Evolutionary conservation across 495 filamentous ascomycete species (phyloP), one percentile per base, ranked within the genome.

Genomic region (Bathelium albidoporum): DNA sequence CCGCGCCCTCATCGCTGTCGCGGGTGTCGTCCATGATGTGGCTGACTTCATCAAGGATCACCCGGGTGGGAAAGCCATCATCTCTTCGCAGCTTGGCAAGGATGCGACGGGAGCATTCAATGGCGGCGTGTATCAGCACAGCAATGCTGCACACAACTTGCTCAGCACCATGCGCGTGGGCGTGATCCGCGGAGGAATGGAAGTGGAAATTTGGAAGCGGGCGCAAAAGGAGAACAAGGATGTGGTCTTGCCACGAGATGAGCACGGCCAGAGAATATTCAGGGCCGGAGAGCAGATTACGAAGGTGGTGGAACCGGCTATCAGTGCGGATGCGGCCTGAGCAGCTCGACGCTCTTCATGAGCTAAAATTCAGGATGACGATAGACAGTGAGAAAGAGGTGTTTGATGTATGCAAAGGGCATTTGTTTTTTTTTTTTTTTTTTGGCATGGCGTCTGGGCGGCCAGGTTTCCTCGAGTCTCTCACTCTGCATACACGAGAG

Each of bases 101-200:
- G 94, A 98, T 70, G 94, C 94, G 61, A 97, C 94, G 14, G 91
- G 92, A 71, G 95, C 96, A 81, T 98, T 98, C 86, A 98, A 98
- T 81, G 94, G 94, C 66, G 94, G 94, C 78, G 88, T 98, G 64
- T 98, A 98, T 81, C 88, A 90, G 74, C 94, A 98, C 82, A 92
- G 88, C 70, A 98, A 98, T 78, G 94, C 89, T 61, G 94, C 94
- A 59, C 94, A 98, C 84, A 98, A 98, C 79, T 80, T 97, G 36
- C 84, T 98, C 58, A 93, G 89, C 18, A 97, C 91, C 68, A 96
- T 97, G 90, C 84, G 94, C 68, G 89, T 98, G 4, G 94, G 91
- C 77, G 94, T 98, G 58, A 89, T 98, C 64, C 91, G 94, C 60
- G 94, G 94, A 69, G 94, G 94, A 52, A 92, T 89, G 72, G 94